Percentiles rank a stretch among this genome's conserved stretches.
These are phyloP conservation scores for Entomortierella parvispora DNA, from an alignment of 192 early-diverging fungal genomes.

Conservation along the genomic window DNA sequence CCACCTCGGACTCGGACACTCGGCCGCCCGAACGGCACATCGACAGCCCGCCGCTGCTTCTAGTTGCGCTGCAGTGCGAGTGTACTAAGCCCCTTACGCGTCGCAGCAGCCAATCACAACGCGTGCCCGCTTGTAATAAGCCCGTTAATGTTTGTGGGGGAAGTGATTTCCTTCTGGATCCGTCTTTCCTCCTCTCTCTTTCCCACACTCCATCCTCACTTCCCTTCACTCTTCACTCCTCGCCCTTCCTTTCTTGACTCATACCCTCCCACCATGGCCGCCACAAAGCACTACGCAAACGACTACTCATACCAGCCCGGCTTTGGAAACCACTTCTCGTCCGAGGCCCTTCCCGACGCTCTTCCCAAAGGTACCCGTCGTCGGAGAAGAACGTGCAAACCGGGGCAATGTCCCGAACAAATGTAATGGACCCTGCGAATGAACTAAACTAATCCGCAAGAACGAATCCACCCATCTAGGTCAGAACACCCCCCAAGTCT, in stretches of 20 bases:
- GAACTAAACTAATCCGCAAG: too few species aligned
- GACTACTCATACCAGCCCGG: constrained; percentile 77
- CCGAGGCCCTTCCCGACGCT: constrained; percentile 83
- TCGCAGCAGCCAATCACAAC: neutral
- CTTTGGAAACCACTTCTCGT: constrained; percentile 90
- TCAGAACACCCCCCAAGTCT: constrained; percentile 93
- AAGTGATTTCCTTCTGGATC: neutral
- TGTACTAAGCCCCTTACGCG: too few species aligned
- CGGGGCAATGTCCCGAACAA: too few species aligned
- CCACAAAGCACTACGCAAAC: constrained; percentile 42
- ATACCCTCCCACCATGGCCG: neutral
- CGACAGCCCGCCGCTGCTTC: too few species aligned
- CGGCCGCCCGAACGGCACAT: too few species aligned
- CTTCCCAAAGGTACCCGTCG: constrained; percentile 76
- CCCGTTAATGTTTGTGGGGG: neutral
- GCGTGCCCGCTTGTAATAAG: neutral
- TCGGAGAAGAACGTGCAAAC: neutral
- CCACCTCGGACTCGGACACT: too few species aligned
- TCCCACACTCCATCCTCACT: constrained; percentile 1
- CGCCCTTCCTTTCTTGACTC: neutral
- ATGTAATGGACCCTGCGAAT: too few species aligned
- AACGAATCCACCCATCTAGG: constrained; percentile 48
- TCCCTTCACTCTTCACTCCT: neutral
- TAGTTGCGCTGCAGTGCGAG: too few species aligned
- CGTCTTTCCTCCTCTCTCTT: neutral